Base-by-base conservation (phyloP, 192 early-diverging fungal genomes). In the Paraglomus occultum region DNA sequence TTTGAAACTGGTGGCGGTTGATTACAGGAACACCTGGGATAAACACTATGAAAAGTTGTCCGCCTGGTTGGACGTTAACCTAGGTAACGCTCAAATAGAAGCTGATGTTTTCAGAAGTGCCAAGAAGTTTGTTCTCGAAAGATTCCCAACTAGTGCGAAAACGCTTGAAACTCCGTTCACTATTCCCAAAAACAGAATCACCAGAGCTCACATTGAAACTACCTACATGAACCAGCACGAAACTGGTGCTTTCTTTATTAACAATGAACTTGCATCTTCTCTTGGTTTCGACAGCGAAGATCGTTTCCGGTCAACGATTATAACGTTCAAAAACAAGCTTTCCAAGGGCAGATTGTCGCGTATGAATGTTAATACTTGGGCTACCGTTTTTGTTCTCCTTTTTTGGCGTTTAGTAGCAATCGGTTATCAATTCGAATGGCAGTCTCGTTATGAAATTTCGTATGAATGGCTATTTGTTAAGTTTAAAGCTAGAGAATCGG, bases 391-490 rank as follows among this genome's bases (percentile, higher is more conserved):
- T 12, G 40, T 68, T 10, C 22, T 68, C 1, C 38, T 57, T 55
- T 68, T n/a, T 49, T 68, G 17, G 5, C 67, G 67, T 45, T 55
- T 39, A 1, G 67, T 69, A 14, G 52, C 52, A 8, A 18, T 69
- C 0, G 67, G 55, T 57, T 54, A 69, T 57, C 20, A 57, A 18
- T 9, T 5, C 0, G 53, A 46, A 46, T 69, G 67, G 67, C 10
- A 44, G 3, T 8, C 5, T 8, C 18, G 39, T 9, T 69, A 69
- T 46, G 52, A 57, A 57, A 69, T 6, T 0, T 17, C 67, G 44
- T 69, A 69, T 12, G 23, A 3, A 52, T 69, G 67, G 67, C 18
- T 57, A 52, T 69, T 44, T 51, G 67, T 5, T 31, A 51, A 69
- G 47, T 69, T 69, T 15, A 53, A 69, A 45, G 53, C 42, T 5